Evolutionary conservation across 73 alveolate species (phyloP), one percentile per base, ranked within the genome.

Genomic region (Paramecium caudatum): DNA sequence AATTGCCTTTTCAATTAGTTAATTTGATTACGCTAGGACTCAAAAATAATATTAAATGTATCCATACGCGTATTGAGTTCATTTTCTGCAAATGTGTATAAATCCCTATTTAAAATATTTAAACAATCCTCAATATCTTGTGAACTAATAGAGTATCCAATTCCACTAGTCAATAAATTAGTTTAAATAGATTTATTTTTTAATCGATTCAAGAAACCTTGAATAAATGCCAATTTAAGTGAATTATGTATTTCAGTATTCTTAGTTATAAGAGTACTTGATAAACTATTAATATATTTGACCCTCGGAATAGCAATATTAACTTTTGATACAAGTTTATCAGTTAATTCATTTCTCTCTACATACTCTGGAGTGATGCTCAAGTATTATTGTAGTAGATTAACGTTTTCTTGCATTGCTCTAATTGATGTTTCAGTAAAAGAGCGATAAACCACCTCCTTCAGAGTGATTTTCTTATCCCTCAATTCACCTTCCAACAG

Each of bases 241-340:
- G 84, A n/a, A n/a, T n/a, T 37, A 16, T 32, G 84, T 7, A 68
- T 37, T 34, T 68, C 50, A 12, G 48, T 43, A 34, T 23, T n/a
- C 50, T 32, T 68, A 10, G 10, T n/a, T 32, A 30, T 32, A 17
- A 68, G n/a, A 13, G 84, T 68, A 15, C 80, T 55, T 23, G 23
- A 25, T 15, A 55, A 19, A 55, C 80, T 55, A 23, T 68, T 15
- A 9, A 68, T 68, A 36, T 32, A 68, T 37, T 68, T 68, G 36
- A 68, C 84, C 34, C 84, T 68, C 34, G 84, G 84, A 32, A 68
- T 68, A 10, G 50, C 80, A 23, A 55, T 55, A 27, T 55, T 68
- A 32, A 68, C 19, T 68, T 68, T 34, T 25, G 84, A 68, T 3
- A 68, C 84, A 25, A 68, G 21, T 68, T 68, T 32, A 13, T 68